These are phyloP conservation scores for Leonotis leonurus DNA, from an alignment of 257 asterid genomes.

Conservation along the genomic window DNA sequence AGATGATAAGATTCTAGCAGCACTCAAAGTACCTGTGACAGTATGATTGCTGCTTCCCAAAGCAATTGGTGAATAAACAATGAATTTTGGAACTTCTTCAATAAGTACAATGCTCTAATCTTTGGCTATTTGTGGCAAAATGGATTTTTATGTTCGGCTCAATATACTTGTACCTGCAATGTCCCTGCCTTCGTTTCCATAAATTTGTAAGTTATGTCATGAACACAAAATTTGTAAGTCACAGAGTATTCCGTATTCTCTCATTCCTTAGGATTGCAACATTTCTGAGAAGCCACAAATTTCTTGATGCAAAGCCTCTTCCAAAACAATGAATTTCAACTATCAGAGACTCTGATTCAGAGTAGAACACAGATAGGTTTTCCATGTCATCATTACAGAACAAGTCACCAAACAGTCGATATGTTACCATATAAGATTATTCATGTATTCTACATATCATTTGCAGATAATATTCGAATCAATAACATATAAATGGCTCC, in stretches of 20 bases:
- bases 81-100: not conserved
- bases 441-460: not conserved
- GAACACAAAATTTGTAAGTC: not conserved
- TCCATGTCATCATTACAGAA: not conserved
- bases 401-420: not conserved
- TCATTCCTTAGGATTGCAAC: not conserved
- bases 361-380: not conserved
- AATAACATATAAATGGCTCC: not conserved
- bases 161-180: not conserved
- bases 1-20: constrained; percentile 88
- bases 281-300: not conserved
- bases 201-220: not conserved
- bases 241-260: not conserved
- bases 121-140: not conserved
- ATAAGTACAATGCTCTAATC: constrained; percentile 6
- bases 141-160: not conserved
- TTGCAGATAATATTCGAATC: not conserved
- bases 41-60: constrained; percentile 30
- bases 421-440: not conserved
- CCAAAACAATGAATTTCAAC: not conserved
- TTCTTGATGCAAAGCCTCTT: not conserved
- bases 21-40: constrained; percentile 67
- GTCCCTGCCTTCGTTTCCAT: not conserved
- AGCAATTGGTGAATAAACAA: constrained; percentile 9
- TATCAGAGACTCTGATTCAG: too few relatives aligned